Percentiles rank a stretch among this genome's conserved stretches.
phyloP scores from a whole-genome alignment of 2,329 filamentous ascomycete species.

The Cladosporium sp. region DNA sequence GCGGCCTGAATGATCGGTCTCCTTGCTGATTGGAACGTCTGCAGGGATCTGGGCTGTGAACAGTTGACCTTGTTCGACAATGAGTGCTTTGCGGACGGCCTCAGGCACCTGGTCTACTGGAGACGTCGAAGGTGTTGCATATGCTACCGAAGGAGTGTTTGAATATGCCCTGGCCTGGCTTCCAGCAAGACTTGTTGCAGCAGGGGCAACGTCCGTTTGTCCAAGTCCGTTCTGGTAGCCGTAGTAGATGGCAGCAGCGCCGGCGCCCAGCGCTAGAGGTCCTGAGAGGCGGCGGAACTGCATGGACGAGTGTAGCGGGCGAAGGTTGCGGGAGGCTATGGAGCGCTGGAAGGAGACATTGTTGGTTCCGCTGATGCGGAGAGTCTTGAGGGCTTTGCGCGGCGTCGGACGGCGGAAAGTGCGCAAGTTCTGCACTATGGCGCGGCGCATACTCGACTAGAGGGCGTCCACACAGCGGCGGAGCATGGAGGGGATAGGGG shows the following conservation, averaged over 20 bases:
- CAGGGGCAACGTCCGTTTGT: slow-evolving; percentile 10
- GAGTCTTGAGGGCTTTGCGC: slow-evolving; percentile 54
- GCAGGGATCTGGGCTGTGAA: slow-evolving; percentile 83
- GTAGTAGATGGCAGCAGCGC: slow-evolving; percentile 71
- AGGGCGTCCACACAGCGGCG: neutral
- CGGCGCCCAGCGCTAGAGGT: slow-evolving; percentile 64
- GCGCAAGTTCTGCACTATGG: slow-evolving; percentile 63
- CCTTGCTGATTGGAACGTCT: slow-evolving; percentile 82
- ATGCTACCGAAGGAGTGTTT: slow-evolving; percentile 20
- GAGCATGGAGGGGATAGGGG: slow-evolving; percentile 2
- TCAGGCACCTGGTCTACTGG: slow-evolving; percentile 44
- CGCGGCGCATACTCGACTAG: slow-evolving; percentile 63
- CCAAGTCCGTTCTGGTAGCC: slow-evolving; percentile 48
- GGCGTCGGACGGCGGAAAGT: slow-evolving; percentile 62
- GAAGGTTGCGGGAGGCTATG: slow-evolving; percentile 34
- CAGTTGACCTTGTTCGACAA: slow-evolving; percentile 86
- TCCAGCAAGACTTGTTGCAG: slow-evolving; percentile 12
- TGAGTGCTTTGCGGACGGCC: slow-evolving; percentile 62
- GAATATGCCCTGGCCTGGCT: slow-evolving; percentile 33
- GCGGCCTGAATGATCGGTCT: slow-evolving; percentile 76
- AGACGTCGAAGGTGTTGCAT: slow-evolving; percentile 20
- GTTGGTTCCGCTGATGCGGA: slow-evolving; percentile 35
- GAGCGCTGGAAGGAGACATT: slow-evolving; percentile 47
- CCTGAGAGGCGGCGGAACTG: slow-evolving; percentile 65
- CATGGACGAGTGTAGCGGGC: slow-evolving; percentile 65